phyloP scores from a whole-genome alignment of 2,329 filamentous ascomycete genomes.

The Colletotrichum simmondsii region DNA sequence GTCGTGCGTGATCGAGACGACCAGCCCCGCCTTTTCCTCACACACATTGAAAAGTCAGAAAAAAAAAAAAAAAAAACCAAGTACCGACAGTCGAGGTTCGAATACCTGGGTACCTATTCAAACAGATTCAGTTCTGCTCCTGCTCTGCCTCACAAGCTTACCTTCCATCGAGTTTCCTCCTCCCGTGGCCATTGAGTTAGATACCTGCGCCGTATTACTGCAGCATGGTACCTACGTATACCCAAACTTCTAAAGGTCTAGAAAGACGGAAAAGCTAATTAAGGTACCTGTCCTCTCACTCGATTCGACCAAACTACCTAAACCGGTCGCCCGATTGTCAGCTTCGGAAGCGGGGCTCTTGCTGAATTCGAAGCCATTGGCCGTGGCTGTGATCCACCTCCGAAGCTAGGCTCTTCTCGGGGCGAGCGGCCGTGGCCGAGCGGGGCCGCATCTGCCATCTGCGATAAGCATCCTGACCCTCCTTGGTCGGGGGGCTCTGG shows the following conservation, averaged over 20 bases:
- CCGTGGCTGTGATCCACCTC: background rate
- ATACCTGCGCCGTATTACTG: background rate
- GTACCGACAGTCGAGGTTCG: background rate
- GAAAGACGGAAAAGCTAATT: background rate
- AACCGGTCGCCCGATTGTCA: background rate
- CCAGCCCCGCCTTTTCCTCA: too few species aligned
- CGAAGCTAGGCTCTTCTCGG: conserved; percentile 17
- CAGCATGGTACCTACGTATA: background rate
- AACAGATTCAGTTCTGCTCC: background rate
- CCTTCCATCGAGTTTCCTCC: background rate
- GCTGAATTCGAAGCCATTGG: background rate
- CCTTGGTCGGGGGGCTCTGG: background rate
- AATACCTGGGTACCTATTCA: background rate
- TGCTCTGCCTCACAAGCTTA: background rate
- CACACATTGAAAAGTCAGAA: too few species aligned
- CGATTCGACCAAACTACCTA: background rate
- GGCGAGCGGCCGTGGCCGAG: background rate
- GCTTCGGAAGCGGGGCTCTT: background rate
- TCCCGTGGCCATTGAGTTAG: background rate
- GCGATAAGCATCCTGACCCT: background rate
- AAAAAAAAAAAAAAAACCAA: background rate
- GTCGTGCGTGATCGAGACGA: too few species aligned
- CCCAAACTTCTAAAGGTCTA: background rate
- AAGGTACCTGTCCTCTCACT: background rate
- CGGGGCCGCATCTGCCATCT: conserved; percentile 4